These are phyloP conservation scores for Amorphotheca resinae DNA, from an alignment of 495 filamentous ascomycete species.

Conservation along the genomic window DNA sequence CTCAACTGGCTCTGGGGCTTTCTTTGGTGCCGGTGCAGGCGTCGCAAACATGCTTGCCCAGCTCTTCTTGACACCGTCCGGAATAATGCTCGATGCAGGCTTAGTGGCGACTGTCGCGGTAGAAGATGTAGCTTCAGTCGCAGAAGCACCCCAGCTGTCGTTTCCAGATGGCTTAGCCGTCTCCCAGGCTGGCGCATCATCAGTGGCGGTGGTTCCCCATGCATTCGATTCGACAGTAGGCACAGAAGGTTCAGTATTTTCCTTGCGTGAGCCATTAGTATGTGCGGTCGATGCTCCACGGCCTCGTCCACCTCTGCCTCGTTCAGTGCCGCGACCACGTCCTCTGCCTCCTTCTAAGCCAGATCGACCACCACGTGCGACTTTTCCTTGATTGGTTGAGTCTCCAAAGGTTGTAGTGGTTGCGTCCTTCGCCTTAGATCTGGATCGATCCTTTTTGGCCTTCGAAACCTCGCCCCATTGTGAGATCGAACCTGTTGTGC, in stretches of 20 bases:
- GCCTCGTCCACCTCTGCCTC: slow-evolving; percentile 64
- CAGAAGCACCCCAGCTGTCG: slow-evolving; percentile 9
- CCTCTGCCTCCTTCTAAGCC: slow-evolving; percentile 51
- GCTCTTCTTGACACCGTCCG: slow-evolving; percentile 31
- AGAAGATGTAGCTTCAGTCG: slow-evolving; percentile 15
- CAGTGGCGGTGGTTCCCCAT: slow-evolving; percentile 14
- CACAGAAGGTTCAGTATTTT: slow-evolving; percentile 33
- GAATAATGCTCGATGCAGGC: slow-evolving; percentile 22
- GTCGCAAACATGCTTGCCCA: slow-evolving; percentile 44
- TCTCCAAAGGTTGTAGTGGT: slow-evolving; percentile 33
- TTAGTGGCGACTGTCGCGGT: slow-evolving; percentile 14
- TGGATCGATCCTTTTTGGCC: slow-evolving; percentile 68
- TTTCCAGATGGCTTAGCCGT: slow-evolving; percentile 28
- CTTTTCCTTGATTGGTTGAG: slow-evolving; percentile 25
- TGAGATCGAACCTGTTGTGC: slow-evolving; percentile 59
- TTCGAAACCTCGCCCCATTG: slow-evolving; percentile 97
- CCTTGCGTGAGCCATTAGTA: slow-evolving; percentile 39
- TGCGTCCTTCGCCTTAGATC: slow-evolving; percentile 71
- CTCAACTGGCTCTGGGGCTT: slow-evolving; percentile 17
- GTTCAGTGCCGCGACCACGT: slow-evolving; percentile 60
- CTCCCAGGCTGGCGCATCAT: slow-evolving; percentile 15
- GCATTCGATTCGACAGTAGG: slow-evolving; percentile 26
- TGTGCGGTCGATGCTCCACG: slow-evolving; percentile 45
- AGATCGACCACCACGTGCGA: slow-evolving; percentile 50
- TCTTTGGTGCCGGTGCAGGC: slow-evolving; percentile 24